Evolutionary conservation across 1,139 yeast species (phyloP), one percentile per base, ranked within the genome.

Genomic region (Pichia sp.): DNA sequence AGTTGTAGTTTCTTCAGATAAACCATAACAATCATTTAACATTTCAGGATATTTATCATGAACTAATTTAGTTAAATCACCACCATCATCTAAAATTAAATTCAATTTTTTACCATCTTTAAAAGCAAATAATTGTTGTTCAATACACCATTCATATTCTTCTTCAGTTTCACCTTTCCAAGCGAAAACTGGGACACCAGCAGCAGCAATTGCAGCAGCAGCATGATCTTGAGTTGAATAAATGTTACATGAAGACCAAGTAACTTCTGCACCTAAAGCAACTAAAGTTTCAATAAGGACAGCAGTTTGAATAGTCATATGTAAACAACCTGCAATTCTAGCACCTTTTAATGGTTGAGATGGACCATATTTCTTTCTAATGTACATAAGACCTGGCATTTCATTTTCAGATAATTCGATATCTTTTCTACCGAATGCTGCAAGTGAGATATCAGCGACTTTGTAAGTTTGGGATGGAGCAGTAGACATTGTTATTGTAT

Each of bases 121-220:
- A 94, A 92, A 92, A 56, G 98, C 89, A 69, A 86, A 89, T 73
- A 92, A 84, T 80, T 94, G 98, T 78, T 92, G 98, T 79, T 94
- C 97, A 66, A 92, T 89, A 82, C 99, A 92, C 99, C 99, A 92
- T 67, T 83, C 72, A 83, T 92, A 92, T 78, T 92, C 99, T 78
- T 92, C 98, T 74, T 92, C 99, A 72, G 98, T 88, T 81, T 92
- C 98, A 71, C 99, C 98, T 82, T 92, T 92, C 98, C 98, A 94
- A 66, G 99, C 99, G 65, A 89, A 94, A 60, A 94, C 99, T 69
- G 99, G 98, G 55, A 92, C 95, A 76, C 98, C 99, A 63, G 97
- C 75, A 64, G 98, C 98, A 64, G 99, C 99, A 73, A 94, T 92
- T 66, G 98, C 98, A 67, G 99, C 97, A 66, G 99, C 98, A 63